Evolutionary conservation across 2,329 filamentous ascomycete species (phyloP), one percentile per base, ranked within the genome.

Genomic region (Monilinia laxa): DNA sequence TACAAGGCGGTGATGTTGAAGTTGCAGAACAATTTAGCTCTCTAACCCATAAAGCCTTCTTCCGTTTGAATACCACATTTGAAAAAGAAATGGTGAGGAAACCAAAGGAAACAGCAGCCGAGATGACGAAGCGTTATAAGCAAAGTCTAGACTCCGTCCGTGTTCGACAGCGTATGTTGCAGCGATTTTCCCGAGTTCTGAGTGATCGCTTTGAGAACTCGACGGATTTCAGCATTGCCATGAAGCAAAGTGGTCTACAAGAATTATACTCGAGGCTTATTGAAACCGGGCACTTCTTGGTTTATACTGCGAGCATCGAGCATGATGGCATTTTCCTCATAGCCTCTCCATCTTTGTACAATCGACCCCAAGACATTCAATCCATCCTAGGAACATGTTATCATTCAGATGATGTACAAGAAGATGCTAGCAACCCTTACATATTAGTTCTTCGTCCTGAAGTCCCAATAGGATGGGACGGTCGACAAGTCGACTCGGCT

Each of bases 71-170:
- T 75, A 85, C 89, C 69, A 95, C 95, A 23, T 99, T 98, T 73
- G 95, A 98, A 77, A 89, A 89, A 73, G 95, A 99, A 77, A 82
- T 98, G 62, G 90, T 94, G 71, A 86, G 90, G 66, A 90, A 92
- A 72, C 89, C 91, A 1, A 92, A 93, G 72, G 93, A 98, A 78
- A 90, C 89, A 66, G 87, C 89, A 0, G 81, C 87, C 11, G 94
- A 97, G 70, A 96, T 97, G 90, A 96, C 95, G 78, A 97, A 96
- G 80, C 87, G 95, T 56, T 99, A 98, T 82, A 98, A 97, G 79
- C 90, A 92, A 69, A 93, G 93, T 70, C 81, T 99, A 2, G 95
- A 99, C 77, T 98, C 95, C 0, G 96, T 98, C 28, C 92, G 95
- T 74, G 93, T 98, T 67, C 88, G 95, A 28, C 95, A 99, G 79